Evolutionary conservation across 2,329 filamentous ascomycete species (phyloP), one percentile per base, ranked within the genome.

Genomic region (Rhytidhysteron rufulum): DNA sequence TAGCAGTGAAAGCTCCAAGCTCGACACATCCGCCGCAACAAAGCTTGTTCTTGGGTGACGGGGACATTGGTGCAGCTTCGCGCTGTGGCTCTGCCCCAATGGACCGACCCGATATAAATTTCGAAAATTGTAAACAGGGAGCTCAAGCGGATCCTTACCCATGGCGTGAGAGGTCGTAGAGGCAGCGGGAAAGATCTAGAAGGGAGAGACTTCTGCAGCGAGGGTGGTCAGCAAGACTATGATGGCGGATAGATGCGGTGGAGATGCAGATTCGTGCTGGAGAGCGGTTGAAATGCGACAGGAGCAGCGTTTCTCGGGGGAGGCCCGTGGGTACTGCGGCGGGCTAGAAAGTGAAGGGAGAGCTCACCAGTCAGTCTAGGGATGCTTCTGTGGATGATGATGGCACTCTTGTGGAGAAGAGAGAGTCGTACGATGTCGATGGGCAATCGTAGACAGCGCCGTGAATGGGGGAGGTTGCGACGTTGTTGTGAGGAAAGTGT

Each of bases 81-180:
- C n/a, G n/a, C n/a, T n/a, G n/a, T n/a, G n/a, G n/a, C n/a, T n/a
- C n/a, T n/a, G n/a, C n/a, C n/a, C n/a, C n/a, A n/a, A n/a, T n/a
- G n/a, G n/a, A n/a, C n/a, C n/a, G n/a, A n/a, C n/a, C n/a, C n/a
- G n/a, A n/a, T n/a, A n/a, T n/a, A n/a, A n/a, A n/a, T n/a, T n/a
- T n/a, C n/a, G n/a, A n/a, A n/a, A n/a, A n/a, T n/a, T n/a, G n/a
- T n/a, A n/a, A n/a, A n/a, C n/a, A n/a, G n/a, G n/a, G n/a, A n/a
- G n/a, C n/a, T n/a, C n/a, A n/a, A n/a, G n/a, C n/a, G 29, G 41
- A 45, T 57, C 49, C 62, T 65, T 62, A 66, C 63, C 63, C 63
- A 66, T 66, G 51, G 53, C 53, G 58, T 52, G 45, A 49, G 49
- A 52, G 42, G 51, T 54, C 44, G 53, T 51, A 47, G 47, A 63